Evolutionary conservation across 2,329 filamentous ascomycete genomes (phyloP), one percentile per base, ranked within the genome.

Genomic region (Colletotrichum sp.): DNA sequence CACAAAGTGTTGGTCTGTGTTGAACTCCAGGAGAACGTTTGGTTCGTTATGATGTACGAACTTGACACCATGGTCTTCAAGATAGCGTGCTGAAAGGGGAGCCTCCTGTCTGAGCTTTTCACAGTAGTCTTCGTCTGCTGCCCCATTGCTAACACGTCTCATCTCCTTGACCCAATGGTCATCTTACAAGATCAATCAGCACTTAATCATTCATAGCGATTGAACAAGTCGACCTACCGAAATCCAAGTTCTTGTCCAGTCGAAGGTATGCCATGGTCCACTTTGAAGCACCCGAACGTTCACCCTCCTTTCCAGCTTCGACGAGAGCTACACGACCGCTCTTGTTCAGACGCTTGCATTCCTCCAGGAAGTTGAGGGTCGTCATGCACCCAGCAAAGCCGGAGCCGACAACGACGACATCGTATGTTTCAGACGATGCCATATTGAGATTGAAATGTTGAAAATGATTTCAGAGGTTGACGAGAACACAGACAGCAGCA

Each of bases 391-490:
- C 43, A 52, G 43, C n/a, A 52, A 52, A 52, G n/a, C 43, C 43
- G 1, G 43, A 52, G 1, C 43, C 43, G 43, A 52, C 43, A 52
- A 52, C 43, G 43, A 52, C 13, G 10, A 52, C 4, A 52, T 52
- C 43, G 5, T 52, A 52, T 13, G 10, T 1, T 21, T 52, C 43
- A 52, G 10, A 52, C n/a, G 43, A 52, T 52, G 43, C 43, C 43
- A 52, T 52, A 2, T 21, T 48, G 10, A 13, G 43, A 52, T 21
- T 1, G 43, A 7, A 4, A 48, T 2, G n/a, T 21, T 4, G 12
- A 21, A 7, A 1, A 7, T 52, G n/a, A 3, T 5, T 21, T 21
- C 10, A 21, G 10, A 52, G 43, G 4, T 21, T 2, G 0, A 1
- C 2, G 18, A 52, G n/a, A 52, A 52, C 5, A 52, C 43, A 4